Conservation (phyloP, 1,284 basidiomycete genomes). For the Trichosporon asahii region DNA sequence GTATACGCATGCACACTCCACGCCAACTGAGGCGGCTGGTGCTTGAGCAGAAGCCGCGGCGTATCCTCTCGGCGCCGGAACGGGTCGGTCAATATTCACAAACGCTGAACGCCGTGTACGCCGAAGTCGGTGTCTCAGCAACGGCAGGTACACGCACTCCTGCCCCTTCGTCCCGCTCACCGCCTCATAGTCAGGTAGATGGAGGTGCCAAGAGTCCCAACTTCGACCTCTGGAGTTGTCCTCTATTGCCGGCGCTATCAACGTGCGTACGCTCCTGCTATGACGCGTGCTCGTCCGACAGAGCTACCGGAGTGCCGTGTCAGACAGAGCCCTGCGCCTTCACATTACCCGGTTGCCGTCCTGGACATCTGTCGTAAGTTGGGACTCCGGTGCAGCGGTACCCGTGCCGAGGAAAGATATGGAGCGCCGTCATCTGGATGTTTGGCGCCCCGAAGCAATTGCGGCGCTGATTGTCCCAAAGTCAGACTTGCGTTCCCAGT, state of each 20-base stretch:
- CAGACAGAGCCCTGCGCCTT: not conserved
- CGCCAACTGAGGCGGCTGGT: too few species aligned
- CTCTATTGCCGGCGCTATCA: not conserved
- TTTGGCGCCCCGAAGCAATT: not conserved
- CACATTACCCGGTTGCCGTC: not conserved
- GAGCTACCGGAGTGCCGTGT: not conserved
- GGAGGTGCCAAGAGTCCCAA: not conserved
- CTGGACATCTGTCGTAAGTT: not conserved
- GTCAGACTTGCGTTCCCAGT: not conserved
- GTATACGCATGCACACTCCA: too few species aligned
- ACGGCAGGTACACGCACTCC: not conserved
- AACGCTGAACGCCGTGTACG: not conserved
- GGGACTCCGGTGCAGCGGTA: not conserved
- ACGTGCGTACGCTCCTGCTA: not conserved
- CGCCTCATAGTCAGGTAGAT: not conserved
- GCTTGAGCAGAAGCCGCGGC: too few species aligned
- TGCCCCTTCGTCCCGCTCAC: not conserved
- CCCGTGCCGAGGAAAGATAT: not conserved
- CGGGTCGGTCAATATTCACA: not conserved
- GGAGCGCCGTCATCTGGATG: not conserved
- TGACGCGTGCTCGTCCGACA: not conserved
- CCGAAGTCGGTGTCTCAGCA: conserved; percentile 3
- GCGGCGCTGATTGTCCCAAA: too few species aligned
- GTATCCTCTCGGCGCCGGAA: not conserved
- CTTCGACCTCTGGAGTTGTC: too few species aligned